Conservation (phyloP, 2,329 filamentous ascomycete species). For the Ophiostoma himal-ulmi region DNA sequence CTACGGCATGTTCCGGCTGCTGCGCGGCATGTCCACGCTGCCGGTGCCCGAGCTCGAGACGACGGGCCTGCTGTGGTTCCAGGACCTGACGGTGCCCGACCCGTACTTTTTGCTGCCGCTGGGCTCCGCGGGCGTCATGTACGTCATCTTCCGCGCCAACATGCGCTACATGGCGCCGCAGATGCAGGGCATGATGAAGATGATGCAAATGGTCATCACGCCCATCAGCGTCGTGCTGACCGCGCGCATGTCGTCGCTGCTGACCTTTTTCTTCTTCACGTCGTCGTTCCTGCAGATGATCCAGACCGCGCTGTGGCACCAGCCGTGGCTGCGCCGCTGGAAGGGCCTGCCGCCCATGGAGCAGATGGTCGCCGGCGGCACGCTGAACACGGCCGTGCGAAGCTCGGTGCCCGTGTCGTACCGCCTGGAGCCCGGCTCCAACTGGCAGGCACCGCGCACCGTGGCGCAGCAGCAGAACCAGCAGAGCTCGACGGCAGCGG, state of each 20-base stretch:
- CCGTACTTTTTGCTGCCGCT: conserved; percentile 71
- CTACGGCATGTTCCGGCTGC: conserved; percentile 72
- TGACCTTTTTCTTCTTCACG: conserved; percentile 59
- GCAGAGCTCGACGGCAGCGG: conserved; percentile 16
- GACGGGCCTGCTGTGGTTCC: conserved; percentile 70
- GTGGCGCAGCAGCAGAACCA: conserved; percentile 24
- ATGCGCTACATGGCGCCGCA: conserved; percentile 33
- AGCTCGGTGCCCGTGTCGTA: conserved; percentile 16
- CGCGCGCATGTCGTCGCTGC: conserved; percentile 39
- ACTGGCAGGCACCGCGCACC: conserved; percentile 33
- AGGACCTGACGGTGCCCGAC: conserved; percentile 68
- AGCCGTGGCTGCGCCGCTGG: conserved; percentile 34
- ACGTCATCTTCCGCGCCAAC: conserved; percentile 33
- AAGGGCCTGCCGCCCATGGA: conserved; percentile 36
- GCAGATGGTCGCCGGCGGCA: conserved; percentile 17
- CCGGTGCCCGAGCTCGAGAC: conserved; percentile 72
- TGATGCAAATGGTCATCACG: conserved; percentile 34
- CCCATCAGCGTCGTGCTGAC: conserved; percentile 41
- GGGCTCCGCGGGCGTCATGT: conserved; percentile 51
- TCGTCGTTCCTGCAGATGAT: conserved; percentile 35
- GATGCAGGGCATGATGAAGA: conserved; percentile 33
- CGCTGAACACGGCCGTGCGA: not conserved
- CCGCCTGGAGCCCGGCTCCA: conserved; percentile 22
- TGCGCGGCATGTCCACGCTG: conserved; percentile 66
- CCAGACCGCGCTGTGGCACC: conserved; percentile 44